Evolutionary conservation across 495 filamentous ascomycete genomes (phyloP).

Genomic region (Cryomyces minteri): DNA sequence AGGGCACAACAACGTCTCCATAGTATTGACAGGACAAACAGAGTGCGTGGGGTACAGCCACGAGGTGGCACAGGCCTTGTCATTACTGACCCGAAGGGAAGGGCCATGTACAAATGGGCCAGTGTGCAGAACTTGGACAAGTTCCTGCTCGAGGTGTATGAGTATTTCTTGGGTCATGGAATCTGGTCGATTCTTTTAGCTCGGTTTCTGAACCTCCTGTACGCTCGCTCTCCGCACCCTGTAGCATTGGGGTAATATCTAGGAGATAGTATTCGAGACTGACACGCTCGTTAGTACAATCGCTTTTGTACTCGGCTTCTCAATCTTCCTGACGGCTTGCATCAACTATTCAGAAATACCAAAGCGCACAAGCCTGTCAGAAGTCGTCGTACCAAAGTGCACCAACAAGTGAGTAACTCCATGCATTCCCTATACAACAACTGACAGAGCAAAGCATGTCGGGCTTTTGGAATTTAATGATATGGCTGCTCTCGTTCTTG

Average conservation of each 20-base stretch:
- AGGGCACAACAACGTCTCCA: conserved; percentile 44
- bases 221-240: conserved; percentile 17
- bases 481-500: conserved; percentile 81
- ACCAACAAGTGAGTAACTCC: conserved; percentile 35
- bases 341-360: conserved; percentile 63
- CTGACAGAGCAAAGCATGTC: conserved; percentile 38
- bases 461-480: conserved; percentile 49
- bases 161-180: conserved; percentile 70
- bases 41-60: neutral
- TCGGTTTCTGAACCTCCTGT: conserved; percentile 55
- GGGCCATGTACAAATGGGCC: conserved; percentile 89
- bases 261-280: neutral
- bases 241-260: neutral
- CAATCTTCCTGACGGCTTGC: conserved; percentile 73
- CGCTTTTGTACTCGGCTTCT: conserved; percentile 68
- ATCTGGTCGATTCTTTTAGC: conserved; percentile 77
- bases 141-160: conserved; percentile 79
- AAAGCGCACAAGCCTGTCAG: conserved; percentile 51
- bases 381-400: conserved; percentile 68
- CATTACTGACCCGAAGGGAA: conserved; percentile 50
- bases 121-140: conserved; percentile 84
- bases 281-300: conserved; percentile 28
- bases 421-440: neutral
- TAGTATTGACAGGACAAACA: conserved; percentile 8
- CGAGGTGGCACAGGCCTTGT: conserved; percentile 14